phyloP scores from a whole-genome alignment of 768 basidiomycete species.

The Galerina sulciceps region DNA sequence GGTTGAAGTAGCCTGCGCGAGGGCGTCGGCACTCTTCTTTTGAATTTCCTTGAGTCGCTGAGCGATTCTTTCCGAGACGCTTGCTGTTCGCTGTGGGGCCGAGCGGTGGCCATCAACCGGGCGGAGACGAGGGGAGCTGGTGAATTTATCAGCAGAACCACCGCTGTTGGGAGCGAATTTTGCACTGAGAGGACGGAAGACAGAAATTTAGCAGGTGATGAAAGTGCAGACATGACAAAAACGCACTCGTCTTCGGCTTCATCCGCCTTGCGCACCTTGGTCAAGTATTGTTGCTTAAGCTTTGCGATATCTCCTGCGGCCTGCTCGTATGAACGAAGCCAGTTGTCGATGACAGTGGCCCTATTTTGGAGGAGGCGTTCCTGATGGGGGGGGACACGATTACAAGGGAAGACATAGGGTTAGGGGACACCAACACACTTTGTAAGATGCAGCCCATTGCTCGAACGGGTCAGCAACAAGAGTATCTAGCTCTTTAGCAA shows the following conservation, averaged over 20 bases:
- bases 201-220: constrained; percentile 10
- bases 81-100: constrained; percentile 68
- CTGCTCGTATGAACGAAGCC: constrained; percentile 73
- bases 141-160: constrained; percentile 72
- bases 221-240: neutral
- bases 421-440: constrained; percentile 42
- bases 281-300: constrained; percentile 76
- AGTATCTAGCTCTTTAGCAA: constrained; percentile 76
- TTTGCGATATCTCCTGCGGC: constrained; percentile 69
- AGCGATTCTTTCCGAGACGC: constrained; percentile 86
- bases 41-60: constrained; percentile 83
- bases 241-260: constrained; percentile 94
- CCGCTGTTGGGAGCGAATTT: constrained; percentile 81
- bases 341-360: constrained; percentile 62
- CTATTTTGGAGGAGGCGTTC: constrained; percentile 65
- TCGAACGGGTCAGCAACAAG: constrained; percentile 83
- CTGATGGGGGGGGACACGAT: constrained; percentile 34
- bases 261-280: constrained; percentile 83
- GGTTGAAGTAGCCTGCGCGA: constrained; percentile 32
- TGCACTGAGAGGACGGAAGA: constrained; percentile 50
- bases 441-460: constrained; percentile 77
- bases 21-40: constrained; percentile 49
- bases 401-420: neutral
- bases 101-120: constrained; percentile 58
- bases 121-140: constrained; percentile 72